Percentiles rank a stretch among this genome's conserved stretches.
These are phyloP conservation scores for Trichoderma erinaceum DNA, from an alignment of 495 filamentous ascomycete species.

Conservation along the genomic window DNA sequence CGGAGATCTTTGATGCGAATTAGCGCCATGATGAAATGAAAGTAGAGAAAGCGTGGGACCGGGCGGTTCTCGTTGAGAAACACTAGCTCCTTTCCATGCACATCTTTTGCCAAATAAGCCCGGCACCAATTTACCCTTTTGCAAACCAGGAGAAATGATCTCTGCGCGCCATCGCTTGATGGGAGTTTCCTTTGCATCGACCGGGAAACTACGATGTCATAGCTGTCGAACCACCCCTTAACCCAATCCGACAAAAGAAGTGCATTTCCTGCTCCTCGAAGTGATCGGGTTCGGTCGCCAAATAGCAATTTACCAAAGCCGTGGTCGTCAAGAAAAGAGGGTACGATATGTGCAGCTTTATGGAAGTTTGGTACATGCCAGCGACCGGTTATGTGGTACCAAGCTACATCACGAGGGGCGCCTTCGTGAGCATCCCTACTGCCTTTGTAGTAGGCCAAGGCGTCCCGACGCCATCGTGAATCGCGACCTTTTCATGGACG, in stretches of 20 bases:
- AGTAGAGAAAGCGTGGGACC: not conserved
- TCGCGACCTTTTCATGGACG: too few species aligned
- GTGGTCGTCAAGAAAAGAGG: not conserved
- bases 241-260: not conserved
- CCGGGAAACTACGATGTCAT: not conserved
- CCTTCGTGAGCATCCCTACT: too few species aligned
- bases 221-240: not conserved
- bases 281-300: not conserved
- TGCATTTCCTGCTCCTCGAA: not conserved
- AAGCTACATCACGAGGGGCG: not conserved
- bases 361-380: not conserved
- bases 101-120: not conserved
- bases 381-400: not conserved
- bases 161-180: not conserved
- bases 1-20: not conserved
- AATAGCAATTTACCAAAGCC: not conserved
- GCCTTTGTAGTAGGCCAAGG: too few species aligned
- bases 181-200: not conserved
- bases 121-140: too few species aligned
- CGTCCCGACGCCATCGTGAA: too few species aligned
- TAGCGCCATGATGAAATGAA: not conserved
- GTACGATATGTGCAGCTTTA: not conserved
- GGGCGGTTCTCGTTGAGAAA: not conserved
- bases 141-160: not conserved
- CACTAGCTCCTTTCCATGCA: not conserved